Evolutionary conservation across 2,329 filamentous ascomycete genomes (phyloP).

Genomic region (Colletotrichum nymphaeae): DNA sequence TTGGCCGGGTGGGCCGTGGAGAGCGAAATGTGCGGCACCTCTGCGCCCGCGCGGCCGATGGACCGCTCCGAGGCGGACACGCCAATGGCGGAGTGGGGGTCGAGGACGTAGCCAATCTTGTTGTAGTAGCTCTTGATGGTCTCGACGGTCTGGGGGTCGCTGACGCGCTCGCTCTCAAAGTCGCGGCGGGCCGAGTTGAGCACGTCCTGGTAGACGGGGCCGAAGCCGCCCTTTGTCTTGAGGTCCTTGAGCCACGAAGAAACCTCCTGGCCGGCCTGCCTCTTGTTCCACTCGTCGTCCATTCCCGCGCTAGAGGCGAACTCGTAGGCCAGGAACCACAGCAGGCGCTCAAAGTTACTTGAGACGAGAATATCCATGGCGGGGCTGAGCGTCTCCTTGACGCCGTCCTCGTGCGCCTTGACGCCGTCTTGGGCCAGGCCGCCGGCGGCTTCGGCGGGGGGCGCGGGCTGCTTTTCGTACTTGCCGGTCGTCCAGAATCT

Average conservation of each 20-base stretch:
- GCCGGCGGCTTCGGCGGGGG: slow-evolving; percentile 67
- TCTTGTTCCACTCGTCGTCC: slow-evolving; percentile 74
- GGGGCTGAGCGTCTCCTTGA: slow-evolving; percentile 91
- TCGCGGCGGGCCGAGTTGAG: slow-evolving; percentile 76
- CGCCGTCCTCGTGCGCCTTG: slow-evolving; percentile 76
- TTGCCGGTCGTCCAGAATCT: slow-evolving; percentile 91
- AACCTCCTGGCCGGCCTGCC: slow-evolving; percentile 81
- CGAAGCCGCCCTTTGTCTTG: slow-evolving; percentile 85
- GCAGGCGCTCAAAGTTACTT: slow-evolving; percentile 94
- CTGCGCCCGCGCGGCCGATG: slow-evolving; percentile 62
- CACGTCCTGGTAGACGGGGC: slow-evolving; percentile 78
- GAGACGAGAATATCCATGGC: slow-evolving; percentile 98
- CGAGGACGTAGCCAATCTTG: slow-evolving; percentile 81
- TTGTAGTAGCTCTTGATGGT: slow-evolving; percentile 70
- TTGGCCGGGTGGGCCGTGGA: slow-evolving; percentile 97
- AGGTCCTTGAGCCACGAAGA: slow-evolving; percentile 81
- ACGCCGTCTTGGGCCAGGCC: slow-evolving; percentile 73
- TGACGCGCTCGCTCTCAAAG: slow-evolving; percentile 85
- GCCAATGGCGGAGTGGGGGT: slow-evolving; percentile 93
- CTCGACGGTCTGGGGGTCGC: slow-evolving; percentile 73
- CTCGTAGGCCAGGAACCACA: slow-evolving; percentile 91
- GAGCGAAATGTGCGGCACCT: slow-evolving; percentile 81
- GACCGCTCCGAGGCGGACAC: slow-evolving; percentile 81
- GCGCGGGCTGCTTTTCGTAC: slow-evolving; percentile 85
- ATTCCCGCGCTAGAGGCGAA: slow-evolving; percentile 69